Conservation (phyloP, 169 alveolate species). For the Plasmodium knowlesi region DNA sequence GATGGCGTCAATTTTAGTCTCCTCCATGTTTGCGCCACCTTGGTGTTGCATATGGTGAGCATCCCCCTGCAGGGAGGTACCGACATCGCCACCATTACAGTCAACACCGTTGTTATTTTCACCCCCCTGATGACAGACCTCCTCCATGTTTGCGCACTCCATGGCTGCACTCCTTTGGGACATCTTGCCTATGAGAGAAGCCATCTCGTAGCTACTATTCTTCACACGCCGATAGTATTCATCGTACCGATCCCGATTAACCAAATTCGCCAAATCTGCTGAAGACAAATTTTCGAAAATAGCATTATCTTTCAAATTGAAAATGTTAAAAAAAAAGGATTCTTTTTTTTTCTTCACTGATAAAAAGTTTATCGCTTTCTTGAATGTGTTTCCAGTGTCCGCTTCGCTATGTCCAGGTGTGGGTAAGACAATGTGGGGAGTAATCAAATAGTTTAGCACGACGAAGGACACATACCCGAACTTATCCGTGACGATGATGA, state of each 20-base stretch:
- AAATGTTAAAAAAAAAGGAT: constrained; percentile 30
- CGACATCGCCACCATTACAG: background rate
- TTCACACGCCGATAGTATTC: constrained; percentile 14
- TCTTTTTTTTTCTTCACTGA: constrained; percentile 11
- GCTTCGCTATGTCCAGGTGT: background rate
- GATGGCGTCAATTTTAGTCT: background rate
- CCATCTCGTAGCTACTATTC: background rate
- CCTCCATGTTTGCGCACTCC: background rate
- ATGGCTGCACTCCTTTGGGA: background rate
- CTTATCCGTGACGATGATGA: constrained; percentile 30
- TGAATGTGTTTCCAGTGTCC: background rate
- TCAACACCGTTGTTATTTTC: background rate
- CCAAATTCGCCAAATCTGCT: background rate
- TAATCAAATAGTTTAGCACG: constrained; percentile 38
- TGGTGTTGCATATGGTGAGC: background rate
- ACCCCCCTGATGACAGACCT: background rate
- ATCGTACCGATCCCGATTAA: constrained; percentile 41
- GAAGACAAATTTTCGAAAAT: constrained; percentile 22
- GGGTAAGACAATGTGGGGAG: constrained; percentile 15
- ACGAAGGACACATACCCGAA: constrained; percentile 51
- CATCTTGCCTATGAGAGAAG: background rate
- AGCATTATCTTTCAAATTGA: constrained; percentile 35
- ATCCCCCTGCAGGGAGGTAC: background rate
- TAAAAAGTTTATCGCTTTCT: background rate
- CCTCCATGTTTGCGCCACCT: background rate